Percentiles rank a stretch among this genome's conserved stretches.
phyloP scores from a whole-genome alignment of 2,329 filamentous ascomycete species.

The Pseudofabraea citricarpa region DNA sequence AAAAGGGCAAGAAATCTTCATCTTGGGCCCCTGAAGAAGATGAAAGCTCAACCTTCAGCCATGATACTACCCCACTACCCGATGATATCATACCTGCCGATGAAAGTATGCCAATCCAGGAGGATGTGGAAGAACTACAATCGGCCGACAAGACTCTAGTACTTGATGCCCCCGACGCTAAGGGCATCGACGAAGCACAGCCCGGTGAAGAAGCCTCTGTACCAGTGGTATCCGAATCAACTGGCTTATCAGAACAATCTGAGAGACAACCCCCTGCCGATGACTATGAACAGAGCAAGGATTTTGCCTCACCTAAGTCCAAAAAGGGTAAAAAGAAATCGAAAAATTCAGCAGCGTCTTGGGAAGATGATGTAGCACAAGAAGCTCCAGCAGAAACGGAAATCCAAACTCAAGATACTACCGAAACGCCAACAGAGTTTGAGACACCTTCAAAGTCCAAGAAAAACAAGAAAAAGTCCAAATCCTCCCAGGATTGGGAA shows the following conservation, averaged over 20 bases:
- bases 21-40: no score
- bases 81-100: background rate
- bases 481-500: background rate
- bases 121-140: no score
- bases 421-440: background rate
- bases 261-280: no score
- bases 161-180: no score
- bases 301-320: conserved; percentile 1
- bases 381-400: background rate
- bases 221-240: no score
- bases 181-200: no score
- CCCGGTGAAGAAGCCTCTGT: no score
- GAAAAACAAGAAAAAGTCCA: conserved; percentile 1
- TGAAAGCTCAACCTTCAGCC: no score
- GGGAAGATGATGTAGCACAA: background rate
- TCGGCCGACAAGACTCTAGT: no score
- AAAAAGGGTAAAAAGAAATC: background rate
- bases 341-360: background rate
- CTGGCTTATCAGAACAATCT: no score
- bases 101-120: background rate
- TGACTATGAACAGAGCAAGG: background rate
- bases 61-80: no score
- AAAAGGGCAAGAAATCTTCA: conserved; percentile 24
- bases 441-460: background rate
- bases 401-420: background rate